phyloP scores from a whole-genome alignment of 2,329 filamentous ascomycete genomes.

The Fusarium dimerum region DNA sequence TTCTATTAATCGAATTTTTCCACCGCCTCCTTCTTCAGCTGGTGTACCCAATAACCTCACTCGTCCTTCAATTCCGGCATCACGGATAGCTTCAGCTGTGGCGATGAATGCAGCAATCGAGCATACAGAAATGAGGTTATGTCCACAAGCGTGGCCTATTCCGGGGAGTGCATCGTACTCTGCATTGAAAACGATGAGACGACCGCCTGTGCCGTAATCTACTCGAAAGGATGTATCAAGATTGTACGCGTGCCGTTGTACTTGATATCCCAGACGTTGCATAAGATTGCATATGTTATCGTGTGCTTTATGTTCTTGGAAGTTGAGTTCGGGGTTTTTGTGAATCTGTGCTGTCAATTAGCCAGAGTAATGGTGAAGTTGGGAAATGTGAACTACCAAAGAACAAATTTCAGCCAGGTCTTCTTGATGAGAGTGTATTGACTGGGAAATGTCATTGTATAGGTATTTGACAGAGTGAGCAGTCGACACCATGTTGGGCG shows the following conservation, averaged over 20 bases:
- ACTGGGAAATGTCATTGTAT: conserved; percentile 12
- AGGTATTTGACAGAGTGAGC: conserved; percentile 1
- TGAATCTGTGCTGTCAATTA: conserved; percentile 30
- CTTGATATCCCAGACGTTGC: conserved; percentile 35
- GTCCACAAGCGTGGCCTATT: conserved; percentile 55
- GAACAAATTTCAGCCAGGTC: conserved; percentile 18
- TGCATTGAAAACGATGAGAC: conserved; percentile 42
- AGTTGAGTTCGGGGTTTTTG: conserved; percentile 45
- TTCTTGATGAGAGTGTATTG: conserved; percentile 10
- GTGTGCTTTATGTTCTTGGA: conserved; percentile 44
- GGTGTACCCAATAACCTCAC: conserved; percentile 50
- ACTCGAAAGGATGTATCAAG: conserved; percentile 46
- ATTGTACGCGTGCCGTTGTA: conserved; percentile 41
- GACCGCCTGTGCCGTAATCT: conserved; percentile 39
- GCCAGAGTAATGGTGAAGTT: not conserved
- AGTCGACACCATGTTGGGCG: not conserved
- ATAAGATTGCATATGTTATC: conserved; percentile 41
- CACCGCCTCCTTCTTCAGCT: conserved; percentile 54
- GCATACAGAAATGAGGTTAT: conserved; percentile 54
- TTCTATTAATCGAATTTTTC: conserved; percentile 48
- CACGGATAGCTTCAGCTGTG: conserved; percentile 14
- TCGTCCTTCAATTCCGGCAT: conserved; percentile 1
- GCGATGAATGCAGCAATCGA: conserved; percentile 44
- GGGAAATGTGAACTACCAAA: not conserved
- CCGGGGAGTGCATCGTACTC: conserved; percentile 49